Evolutionary conservation across 2,329 filamentous ascomycete genomes (phyloP), one percentile per base, ranked within the genome.

Genomic region (Pestalotiopsis sp.): DNA sequence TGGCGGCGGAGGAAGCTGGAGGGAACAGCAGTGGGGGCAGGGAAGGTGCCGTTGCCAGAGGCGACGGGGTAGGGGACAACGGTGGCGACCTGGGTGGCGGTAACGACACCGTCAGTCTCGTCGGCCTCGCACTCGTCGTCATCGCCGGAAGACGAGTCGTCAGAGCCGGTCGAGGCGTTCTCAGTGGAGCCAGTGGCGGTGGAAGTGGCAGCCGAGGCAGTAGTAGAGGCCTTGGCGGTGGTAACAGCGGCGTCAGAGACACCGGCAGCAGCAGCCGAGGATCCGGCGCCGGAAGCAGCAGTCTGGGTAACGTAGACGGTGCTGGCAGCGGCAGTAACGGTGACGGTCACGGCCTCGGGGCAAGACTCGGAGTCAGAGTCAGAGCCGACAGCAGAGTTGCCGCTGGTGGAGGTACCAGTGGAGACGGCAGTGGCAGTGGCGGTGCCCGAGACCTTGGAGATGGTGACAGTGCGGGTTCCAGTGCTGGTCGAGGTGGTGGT

Each of bases 1-100:
- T 41, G 27, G 59, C 25, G 23, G 45, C 64, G 64, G 58, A 62
- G 75, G 72, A 77, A 78, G 71, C 80, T 81, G 66, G 80, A 79
- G 69, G 81, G 79, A 56, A 70, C 70, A 49, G 79, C 75, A 45
- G 72, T 75, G 64, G 79, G 79, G 70, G 75, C 70, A 61, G 79
- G 71, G 68, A 70, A 70, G 64, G 81, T 80, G 69, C 77, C 77
- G 78, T 82, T 81, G 72, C 70, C 73, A 66, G 69, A 68, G 71
- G 76, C 76, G 65, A 75, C 77, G 64, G 83, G 83, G 79, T 79
- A 83, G 72, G 83, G 83, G 69, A 82, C 75, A 69, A 75, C 73
- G 65, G 73, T 77, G 41, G 75, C 72, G 62, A 73, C 75, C 38
- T 74, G 73, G 38, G 74, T 77, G 58, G 73, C 76, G 38, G 74